Evolutionary conservation across 441 rosid genomes (phyloP).

Genomic region (Corymbia citriodora): DNA sequence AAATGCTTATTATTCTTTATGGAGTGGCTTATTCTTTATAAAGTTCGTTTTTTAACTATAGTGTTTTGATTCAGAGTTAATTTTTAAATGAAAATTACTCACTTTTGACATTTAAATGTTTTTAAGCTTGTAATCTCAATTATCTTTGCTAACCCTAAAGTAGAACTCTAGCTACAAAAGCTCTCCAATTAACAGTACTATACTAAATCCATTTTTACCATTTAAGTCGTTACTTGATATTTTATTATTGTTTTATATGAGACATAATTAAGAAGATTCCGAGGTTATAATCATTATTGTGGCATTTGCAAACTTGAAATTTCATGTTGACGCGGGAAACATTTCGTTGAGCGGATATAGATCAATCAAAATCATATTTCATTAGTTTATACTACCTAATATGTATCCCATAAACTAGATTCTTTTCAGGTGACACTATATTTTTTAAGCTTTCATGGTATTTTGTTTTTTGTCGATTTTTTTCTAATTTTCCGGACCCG

Average conservation of each 20-base stretch:
- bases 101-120: too few species aligned
- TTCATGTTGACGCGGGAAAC: neutral
- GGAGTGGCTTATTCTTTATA: neutral
- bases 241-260: neutral
- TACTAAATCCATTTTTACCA: neutral
- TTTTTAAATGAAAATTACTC: neutral
- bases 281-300: neutral
- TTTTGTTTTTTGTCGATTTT: neutral
- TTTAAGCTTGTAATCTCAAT: neutral
- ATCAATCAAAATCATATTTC: neutral
- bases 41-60: neutral
- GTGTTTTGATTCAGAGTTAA: neutral
- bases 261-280: rapidly evolving
- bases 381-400: neutral
- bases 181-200: neutral
- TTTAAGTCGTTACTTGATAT: neutral
- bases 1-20: neutral
- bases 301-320: rapidly evolving
- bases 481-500: neutral
- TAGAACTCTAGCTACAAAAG: neutral
- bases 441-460: neutral
- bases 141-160: neutral
- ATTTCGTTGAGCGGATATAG: neutral
- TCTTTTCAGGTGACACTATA: neutral
- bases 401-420: neutral